Conservation (phyloP, 345 rosid species). For the Sonneratia alba region DNA sequence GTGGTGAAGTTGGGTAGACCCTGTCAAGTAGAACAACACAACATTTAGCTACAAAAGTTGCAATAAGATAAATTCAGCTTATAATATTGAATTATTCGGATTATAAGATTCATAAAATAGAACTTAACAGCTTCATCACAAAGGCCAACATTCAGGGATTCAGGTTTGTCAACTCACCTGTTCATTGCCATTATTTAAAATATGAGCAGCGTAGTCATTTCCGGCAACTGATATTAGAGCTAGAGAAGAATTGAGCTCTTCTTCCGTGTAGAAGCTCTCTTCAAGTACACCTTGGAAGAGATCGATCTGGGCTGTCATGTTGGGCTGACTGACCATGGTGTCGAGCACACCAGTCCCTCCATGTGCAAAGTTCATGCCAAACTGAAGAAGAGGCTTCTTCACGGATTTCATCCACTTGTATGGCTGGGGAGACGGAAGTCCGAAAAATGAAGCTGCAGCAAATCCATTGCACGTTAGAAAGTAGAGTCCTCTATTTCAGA, state of each 20-base stretch:
- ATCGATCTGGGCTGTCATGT: constrained; percentile 37
- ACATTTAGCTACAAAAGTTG: too few species aligned
- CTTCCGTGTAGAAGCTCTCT: constrained; percentile 14
- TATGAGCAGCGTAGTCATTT: constrained; percentile 33
- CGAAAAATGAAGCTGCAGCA: constrained; percentile 27
- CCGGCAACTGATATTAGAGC: constrained; percentile 32
- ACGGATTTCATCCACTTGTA: constrained; percentile 14
- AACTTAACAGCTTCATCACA: too few species aligned
- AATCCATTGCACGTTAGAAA: neutral
- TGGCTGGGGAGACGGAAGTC: constrained; percentile 22
- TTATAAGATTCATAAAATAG: neutral
- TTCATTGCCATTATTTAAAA: constrained; percentile 6
- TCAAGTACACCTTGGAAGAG: constrained; percentile 20
- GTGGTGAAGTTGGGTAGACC: constrained; percentile 10
- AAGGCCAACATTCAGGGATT: neutral
- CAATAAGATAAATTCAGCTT: too few species aligned
- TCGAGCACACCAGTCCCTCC: constrained; percentile 48
- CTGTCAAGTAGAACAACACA: constrained; percentile 5
- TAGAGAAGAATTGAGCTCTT: constrained; percentile 28
- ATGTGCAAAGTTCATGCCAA: constrained; percentile 40
- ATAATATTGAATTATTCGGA: neutral
- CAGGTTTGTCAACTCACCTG: constrained; percentile 15
- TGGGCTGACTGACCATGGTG: constrained; percentile 30
- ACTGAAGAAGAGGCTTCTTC: constrained; percentile 4
- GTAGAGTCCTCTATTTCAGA: neutral